Base-by-base conservation (phyloP, 1,139 yeast genomes). In the Ogataea hybrid region DNA sequence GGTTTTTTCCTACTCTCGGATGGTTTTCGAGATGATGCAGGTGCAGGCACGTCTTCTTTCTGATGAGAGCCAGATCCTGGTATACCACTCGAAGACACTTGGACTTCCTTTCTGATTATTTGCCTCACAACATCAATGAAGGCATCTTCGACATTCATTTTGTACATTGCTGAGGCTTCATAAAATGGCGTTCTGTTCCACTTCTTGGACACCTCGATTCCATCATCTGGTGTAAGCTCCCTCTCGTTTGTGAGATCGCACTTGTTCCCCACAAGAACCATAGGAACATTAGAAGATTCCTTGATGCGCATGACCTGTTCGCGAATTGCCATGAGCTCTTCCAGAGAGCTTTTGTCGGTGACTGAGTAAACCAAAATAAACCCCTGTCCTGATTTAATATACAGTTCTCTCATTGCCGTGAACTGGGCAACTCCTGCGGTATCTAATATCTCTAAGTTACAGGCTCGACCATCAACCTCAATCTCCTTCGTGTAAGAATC, bases 401-500 rank as follows among this genome's bases (percentile, higher is more conserved):
- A 75, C 57, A 83, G 94, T 65, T 92, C 97, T 58, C 97, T 76
- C 92, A 92, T 84, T 17, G 97, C 96, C 40, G 90, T 81, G 65
- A 89, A 92, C 66, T 92, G 97, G 61, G 92, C 97, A 66, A 90
- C 97, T 35, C 98, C 98, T 7, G 98, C 97, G 28, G 98, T 92
- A 64, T 92, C 98, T 62, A 92, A 77, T 42, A 92, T 88, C 65
- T 92, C 97, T 51, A 92, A 73, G 54, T 88, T 90, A 57, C 96
- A 87, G 5, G 92, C 85, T 57, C 95, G 80, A 35, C 94, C 95
- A 65, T 92, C 97, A 39, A 92, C 84, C 59, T 87, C 92, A 46
- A 90, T 82, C 54, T 88, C 95, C 57, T 90, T 92, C 47, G 97
- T 73, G 65, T 92, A 92, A 1, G 96, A 87, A 63, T 92, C 98